These are phyloP conservation scores for Neonectria sp. DNA, from an alignment of 2,329 filamentous ascomycete species.

Conservation along the genomic window DNA sequence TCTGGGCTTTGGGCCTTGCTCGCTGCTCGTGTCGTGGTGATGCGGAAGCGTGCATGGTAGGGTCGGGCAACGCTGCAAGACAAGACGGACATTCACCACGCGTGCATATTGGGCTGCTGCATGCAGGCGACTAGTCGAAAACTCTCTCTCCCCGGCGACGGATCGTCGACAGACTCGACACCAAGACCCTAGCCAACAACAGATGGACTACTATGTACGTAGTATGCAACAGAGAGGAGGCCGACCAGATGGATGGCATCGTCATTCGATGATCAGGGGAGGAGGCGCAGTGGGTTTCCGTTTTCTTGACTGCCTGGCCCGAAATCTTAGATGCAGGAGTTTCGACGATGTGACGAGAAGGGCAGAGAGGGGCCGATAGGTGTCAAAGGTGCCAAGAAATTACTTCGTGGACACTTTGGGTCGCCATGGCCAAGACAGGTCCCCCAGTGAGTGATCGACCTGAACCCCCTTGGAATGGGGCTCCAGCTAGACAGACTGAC, in stretches of 20 bases:
- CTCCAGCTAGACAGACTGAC: conserved; percentile 11
- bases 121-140: conserved; percentile 46
- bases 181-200: conserved; percentile 39
- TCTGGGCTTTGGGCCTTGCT: not conserved
- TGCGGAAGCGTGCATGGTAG: conserved; percentile 38
- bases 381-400: conserved; percentile 17
- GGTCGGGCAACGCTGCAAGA: conserved; percentile 43
- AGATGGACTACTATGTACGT: conserved; percentile 14
- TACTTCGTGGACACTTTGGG: conserved; percentile 13
- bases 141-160: conserved; percentile 32
- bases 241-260: conserved; percentile 35
- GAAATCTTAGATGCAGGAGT: conserved; percentile 26
- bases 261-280: conserved; percentile 41
- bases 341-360: conserved; percentile 35
- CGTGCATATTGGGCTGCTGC: conserved; percentile 43
- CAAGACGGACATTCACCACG: conserved; percentile 43
- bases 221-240: conserved; percentile 37
- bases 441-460: not conserved
- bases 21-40: conserved; percentile 30
- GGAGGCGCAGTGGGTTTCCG: conserved; percentile 36
- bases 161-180: conserved; percentile 30
- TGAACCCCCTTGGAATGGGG: conserved; percentile 26
- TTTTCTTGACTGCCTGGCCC: conserved; percentile 27
- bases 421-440: conserved; percentile 7
- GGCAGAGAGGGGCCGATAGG: conserved; percentile 30